Conservation (phyloP, 495 filamentous ascomycete genomes). For the Terfezia boudieri region DNA sequence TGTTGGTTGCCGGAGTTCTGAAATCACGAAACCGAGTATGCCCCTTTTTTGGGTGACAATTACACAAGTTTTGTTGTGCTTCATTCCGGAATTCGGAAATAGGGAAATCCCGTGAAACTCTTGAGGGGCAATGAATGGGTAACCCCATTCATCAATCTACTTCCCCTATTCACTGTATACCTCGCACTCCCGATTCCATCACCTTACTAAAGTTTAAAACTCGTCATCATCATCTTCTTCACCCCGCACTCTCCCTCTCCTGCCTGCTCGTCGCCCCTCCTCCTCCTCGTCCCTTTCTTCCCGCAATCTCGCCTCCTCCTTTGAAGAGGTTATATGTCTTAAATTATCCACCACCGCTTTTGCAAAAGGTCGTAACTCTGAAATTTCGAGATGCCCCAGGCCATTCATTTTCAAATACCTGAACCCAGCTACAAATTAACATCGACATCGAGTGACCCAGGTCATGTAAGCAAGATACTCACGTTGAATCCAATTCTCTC, state of each 20-base stretch:
- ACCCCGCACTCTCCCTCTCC: background rate
- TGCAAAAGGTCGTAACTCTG: conserved; percentile 69
- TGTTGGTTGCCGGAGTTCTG: too few relatives aligned
- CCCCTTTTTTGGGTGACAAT: too few relatives aligned
- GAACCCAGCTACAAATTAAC: too few relatives aligned
- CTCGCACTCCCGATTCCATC: too few relatives aligned
- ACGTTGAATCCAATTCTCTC: conserved; percentile 40
- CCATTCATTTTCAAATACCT: conserved; percentile 38
- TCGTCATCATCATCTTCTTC: background rate
- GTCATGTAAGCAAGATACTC: background rate
- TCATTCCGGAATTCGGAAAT: too few relatives aligned
- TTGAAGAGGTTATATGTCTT: conserved; percentile 38
- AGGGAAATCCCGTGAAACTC: too few relatives aligned
- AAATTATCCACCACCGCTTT: conserved; percentile 69
- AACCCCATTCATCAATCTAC: too few relatives aligned
- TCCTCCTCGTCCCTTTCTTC: conserved; percentile 32
- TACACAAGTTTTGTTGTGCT: too few relatives aligned
- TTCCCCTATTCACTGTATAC: too few relatives aligned
- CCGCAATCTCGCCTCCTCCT: conserved; percentile 33
- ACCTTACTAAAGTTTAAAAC: background rate
- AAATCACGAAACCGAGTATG: too few relatives aligned
- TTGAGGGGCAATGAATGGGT: too few relatives aligned
- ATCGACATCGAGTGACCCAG: too few relatives aligned
- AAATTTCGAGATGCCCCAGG: conserved; percentile 75
- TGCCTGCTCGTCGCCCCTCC: conserved; percentile 18